Evolutionary conservation across 1,284 basidiomycete genomes (phyloP).

Genomic region (Earliella scabrosa): DNA sequence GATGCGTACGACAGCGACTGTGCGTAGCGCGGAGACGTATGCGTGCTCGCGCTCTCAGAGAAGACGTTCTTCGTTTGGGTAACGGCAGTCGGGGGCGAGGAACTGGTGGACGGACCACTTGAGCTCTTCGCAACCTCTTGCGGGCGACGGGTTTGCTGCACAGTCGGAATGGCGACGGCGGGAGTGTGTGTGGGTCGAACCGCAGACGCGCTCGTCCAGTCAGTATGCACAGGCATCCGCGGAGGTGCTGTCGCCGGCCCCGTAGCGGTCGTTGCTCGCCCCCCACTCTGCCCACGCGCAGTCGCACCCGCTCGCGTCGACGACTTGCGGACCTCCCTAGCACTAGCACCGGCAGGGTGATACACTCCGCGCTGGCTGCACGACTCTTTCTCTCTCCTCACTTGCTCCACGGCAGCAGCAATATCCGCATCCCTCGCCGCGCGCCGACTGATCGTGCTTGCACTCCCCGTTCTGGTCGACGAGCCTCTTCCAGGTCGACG

Average conservation of each 20-base stretch:
- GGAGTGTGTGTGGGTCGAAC: background rate
- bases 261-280: too few relatives aligned
- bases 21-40: conserved; percentile 1
- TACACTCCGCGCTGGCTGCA: background rate
- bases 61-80: conserved; percentile 7
- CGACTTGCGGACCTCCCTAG: background rate
- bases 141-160: background rate
- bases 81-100: conserved; percentile 13
- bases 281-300: background rate
- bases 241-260: background rate
- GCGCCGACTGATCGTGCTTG: background rate
- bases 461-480: background rate
- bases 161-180: background rate
- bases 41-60: background rate
- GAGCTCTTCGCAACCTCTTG: background rate
- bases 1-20: conserved; percentile 20
- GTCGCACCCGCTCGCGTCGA: background rate
- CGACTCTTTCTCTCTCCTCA: background rate
- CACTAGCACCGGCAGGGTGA: background rate
- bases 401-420: background rate
- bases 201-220: background rate
- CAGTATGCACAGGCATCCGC: background rate
- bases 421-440: conserved; percentile 13
- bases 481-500: background rate
- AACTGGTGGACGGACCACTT: conserved; percentile 2